Conservation (phyloP, 768 basidiomycete genomes). For the Mycena kentingensis region DNA sequence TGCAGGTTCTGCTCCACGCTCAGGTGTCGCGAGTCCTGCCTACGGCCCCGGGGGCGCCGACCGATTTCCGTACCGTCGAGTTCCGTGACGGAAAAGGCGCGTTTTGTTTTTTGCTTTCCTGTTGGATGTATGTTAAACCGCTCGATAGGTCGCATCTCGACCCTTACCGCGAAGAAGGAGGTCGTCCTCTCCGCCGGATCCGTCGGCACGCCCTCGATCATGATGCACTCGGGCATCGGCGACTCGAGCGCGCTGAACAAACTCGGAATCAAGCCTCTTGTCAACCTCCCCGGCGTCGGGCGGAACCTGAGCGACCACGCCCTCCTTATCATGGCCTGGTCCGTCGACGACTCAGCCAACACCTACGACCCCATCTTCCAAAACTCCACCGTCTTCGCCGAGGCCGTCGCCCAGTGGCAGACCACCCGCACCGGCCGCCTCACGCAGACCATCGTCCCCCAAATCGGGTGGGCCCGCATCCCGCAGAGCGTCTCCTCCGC, state of each 20-base stretch:
- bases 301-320: no score
- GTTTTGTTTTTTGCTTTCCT: not conserved
- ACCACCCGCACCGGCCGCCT: slow-evolving; percentile 29
- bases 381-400: slow-evolving; percentile 14
- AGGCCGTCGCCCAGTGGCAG: slow-evolving; percentile 25
- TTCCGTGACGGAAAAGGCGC: not conserved
- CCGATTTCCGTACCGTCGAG: slow-evolving; percentile 5
- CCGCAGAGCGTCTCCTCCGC: slow-evolving; percentile 21
- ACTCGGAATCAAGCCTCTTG: no score
- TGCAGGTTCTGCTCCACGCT: slow-evolving; percentile 31
- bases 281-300: no score
- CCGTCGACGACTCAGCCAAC: no score
- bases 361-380: no score
- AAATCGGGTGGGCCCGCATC: slow-evolving; percentile 33
- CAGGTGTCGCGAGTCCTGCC: slow-evolving; percentile 26
- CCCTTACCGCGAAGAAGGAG: slow-evolving; percentile 28
- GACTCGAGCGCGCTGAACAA: no score
- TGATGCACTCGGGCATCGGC: slow-evolving; percentile 25
- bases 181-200: slow-evolving; percentile 33
- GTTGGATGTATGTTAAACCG: not conserved
- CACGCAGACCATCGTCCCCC: slow-evolving; percentile 23
- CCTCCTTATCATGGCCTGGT: no score
- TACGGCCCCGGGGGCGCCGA: no score
- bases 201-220: slow-evolving; percentile 26
- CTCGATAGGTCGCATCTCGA: no score